Evolutionary conservation across 2,329 filamentous ascomycete species (phyloP).

Genomic region (Dothideomycetes sp.): DNA sequence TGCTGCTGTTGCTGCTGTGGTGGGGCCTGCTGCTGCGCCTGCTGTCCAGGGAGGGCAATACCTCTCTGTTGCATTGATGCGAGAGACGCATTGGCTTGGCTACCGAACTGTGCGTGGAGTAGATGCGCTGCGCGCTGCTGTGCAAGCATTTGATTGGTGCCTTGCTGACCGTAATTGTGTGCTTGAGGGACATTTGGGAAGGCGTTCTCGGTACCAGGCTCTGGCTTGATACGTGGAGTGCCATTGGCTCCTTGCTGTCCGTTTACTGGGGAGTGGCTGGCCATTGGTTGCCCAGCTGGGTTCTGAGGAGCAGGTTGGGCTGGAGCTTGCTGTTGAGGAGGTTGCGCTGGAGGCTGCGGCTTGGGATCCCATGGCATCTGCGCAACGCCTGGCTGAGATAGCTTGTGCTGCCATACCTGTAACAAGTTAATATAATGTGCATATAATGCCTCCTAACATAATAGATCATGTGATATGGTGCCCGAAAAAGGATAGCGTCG

Average conservation of each 20-base stretch:
- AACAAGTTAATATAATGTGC: background rate
- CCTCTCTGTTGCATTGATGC: conserved; percentile 42
- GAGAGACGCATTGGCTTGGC: conserved; percentile 55
- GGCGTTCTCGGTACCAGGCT: conserved; percentile 30
- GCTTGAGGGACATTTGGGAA: conserved; percentile 16
- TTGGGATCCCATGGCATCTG: conserved; percentile 92
- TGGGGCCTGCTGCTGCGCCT: conserved; percentile 4
- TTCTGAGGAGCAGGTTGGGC: conserved; percentile 26
- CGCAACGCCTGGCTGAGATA: conserved; percentile 74
- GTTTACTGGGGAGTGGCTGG: conserved; percentile 3
- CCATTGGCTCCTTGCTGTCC: conserved; percentile 17
- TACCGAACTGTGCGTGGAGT: conserved; percentile 48
- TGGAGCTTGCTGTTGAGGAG: conserved; percentile 16
- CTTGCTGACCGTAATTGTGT: conserved; percentile 22
- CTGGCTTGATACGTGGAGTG: conserved; percentile 39
- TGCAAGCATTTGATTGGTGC: conserved; percentile 35
- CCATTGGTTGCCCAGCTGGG: conserved; percentile 21
- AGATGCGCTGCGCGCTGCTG: conserved; percentile 43
- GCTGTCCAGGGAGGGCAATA: conserved; percentile 18
- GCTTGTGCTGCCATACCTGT: conserved; percentile 89
- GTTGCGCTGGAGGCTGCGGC: conserved; percentile 43
- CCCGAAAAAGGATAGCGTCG: conserved; percentile 1
- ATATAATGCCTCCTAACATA: background rate
- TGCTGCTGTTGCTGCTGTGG: conserved; percentile 6
- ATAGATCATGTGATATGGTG: conserved; percentile 7